phyloP scores from a whole-genome alignment of 129 eudicot genomes.

The Apium graveolens region DNA sequence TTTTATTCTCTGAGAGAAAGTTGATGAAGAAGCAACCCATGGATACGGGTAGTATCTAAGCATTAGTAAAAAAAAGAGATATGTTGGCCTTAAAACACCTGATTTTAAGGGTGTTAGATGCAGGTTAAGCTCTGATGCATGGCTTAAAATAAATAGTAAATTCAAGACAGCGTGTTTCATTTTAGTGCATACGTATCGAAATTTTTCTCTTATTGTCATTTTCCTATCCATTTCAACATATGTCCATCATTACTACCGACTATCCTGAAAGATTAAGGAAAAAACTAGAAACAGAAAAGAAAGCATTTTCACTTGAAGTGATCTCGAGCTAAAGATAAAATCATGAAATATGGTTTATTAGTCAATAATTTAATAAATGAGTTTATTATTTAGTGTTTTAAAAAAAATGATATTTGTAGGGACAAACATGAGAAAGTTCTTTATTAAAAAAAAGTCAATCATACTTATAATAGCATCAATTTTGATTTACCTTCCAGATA shows the following conservation, averaged over 20 bases:
- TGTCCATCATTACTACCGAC: not conserved
- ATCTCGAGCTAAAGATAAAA: not conserved
- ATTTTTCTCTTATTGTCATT: not conserved
- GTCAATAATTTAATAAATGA: not conserved
- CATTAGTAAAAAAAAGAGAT: not conserved
- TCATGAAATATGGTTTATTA: not conserved
- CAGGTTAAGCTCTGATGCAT: not conserved
- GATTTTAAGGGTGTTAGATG: not conserved
- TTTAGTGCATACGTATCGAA: not conserved
- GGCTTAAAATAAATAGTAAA: too few relatives aligned
- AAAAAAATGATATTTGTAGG: not conserved
- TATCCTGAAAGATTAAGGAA: not conserved
- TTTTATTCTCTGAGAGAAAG: not conserved
- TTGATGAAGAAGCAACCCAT: not conserved
- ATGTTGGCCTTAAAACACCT: not conserved
- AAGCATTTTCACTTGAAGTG: not conserved
- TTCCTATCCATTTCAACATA: not conserved
- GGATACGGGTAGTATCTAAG: not conserved
- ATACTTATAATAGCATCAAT: not conserved
- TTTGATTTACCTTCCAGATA: constrained; percentile 79
- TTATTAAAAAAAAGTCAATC: not conserved
- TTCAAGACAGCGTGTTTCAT: not conserved
- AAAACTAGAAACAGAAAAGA: not conserved
- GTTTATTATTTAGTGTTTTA: not conserved
- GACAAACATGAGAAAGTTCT: not conserved